Evolutionary conservation across 257 asterid genomes (phyloP).

Genomic region (Ilex aquifolium): DNA sequence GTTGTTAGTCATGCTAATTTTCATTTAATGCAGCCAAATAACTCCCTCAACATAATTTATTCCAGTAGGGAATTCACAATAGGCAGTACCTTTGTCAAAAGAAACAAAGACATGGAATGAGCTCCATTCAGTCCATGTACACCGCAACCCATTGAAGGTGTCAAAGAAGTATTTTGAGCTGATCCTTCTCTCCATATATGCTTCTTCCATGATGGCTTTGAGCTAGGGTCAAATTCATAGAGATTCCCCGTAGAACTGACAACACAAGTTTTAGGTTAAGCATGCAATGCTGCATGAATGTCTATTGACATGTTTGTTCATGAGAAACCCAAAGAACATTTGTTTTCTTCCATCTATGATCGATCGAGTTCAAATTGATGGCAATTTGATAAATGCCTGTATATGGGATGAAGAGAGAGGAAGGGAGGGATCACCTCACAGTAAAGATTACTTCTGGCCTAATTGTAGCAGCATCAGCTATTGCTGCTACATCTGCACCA

Average conservation of each 20-base stretch:
- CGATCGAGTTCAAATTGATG: neutral
- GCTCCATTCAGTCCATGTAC: conserved; percentile 42
- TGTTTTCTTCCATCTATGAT: neutral
- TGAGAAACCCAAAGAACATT: neutral
- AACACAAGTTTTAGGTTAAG: neutral
- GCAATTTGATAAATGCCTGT: neutral
- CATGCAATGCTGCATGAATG: no score
- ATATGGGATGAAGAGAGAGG: neutral
- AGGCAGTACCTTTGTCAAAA: conserved; percentile 52
- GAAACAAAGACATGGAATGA: conserved; percentile 53
- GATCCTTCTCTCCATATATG: conserved; percentile 51
- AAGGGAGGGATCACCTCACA: conserved; percentile 45
- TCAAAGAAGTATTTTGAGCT: conserved; percentile 30
- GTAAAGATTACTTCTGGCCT: conserved; percentile 47
- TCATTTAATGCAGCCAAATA: no score
- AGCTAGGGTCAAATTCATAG: conserved; percentile 57
- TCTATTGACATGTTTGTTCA: neutral
- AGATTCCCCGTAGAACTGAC: conserved; percentile 80
- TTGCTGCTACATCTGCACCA: conserved; percentile 60
- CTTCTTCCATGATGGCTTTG: conserved; percentile 92
- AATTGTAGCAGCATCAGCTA: conserved; percentile 51
- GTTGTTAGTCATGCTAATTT: no score
- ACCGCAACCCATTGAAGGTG: conserved; percentile 48
- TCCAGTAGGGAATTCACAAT: neutral
- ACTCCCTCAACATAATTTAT: no score